Base-by-base conservation (phyloP, 768 basidiomycete genomes). In the Calocybe gangraenosa region DNA sequence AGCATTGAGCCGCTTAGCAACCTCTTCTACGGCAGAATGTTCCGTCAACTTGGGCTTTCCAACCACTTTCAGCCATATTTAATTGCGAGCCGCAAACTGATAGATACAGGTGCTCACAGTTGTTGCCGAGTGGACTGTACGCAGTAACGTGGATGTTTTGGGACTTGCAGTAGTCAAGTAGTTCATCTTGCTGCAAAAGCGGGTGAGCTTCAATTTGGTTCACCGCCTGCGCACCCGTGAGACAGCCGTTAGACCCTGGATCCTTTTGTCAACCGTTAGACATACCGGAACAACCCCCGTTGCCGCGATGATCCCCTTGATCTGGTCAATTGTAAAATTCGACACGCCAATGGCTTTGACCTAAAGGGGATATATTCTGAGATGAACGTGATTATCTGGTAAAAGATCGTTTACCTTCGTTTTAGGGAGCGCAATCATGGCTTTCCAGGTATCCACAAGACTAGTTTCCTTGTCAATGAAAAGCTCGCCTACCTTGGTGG, bases 141-240 rank as follows among this genome's bases (percentile, higher is more conserved):
- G 75, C 76, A 6, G 74, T 76, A 22, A 92, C 62, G 52, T 86
- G 81, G 58, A 91, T 88, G 40, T 73, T 74, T 57, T 86, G 78
- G 49, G 73, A 65, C 55, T 81, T 78, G 69, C 81, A 83, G 67
- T 77, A 91, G 31, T 68, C 74, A 42, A 82, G 71, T 42, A 91
- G 76, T 11, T 87, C 82, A 40, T 82, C 77, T 58, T 92, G 89
- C 8, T 76, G 84, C 46, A 88, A 75, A 41, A 81, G 73, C 11
- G 90, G 88, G 71, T 93, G 92, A 17, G 81, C 79, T 63, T 92
- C 89, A 52, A 92, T 68, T 67, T 94, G 91, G 67, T 93, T 91
- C 21, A 68, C 81, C 17, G 70, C 65, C 79, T 81, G 44, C 18
- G 40, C 19, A 40, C 30, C 25, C 6, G 25, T 28, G 10, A 5